Conservation (phyloP, 768 basidiomycete genomes). For the Boletus patriciae region DNA sequence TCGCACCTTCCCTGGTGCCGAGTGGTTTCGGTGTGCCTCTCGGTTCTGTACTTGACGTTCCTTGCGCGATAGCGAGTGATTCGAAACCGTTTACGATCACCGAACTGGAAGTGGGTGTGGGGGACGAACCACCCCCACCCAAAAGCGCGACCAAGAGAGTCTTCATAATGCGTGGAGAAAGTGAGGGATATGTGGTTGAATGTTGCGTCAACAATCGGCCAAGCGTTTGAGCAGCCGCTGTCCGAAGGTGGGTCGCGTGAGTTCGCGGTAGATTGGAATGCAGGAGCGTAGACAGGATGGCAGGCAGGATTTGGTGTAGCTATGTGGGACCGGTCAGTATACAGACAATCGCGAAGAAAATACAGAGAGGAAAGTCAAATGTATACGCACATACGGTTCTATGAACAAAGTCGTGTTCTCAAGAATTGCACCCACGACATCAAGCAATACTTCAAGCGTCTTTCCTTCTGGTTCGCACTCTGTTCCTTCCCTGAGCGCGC, state of each 20-base stretch:
- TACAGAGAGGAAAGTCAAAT: not conserved
- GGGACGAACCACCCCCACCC: constrained; percentile 20
- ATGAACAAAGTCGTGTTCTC: constrained; percentile 89
- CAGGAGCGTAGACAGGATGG: constrained; percentile 87
- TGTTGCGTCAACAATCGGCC: constrained; percentile 79
- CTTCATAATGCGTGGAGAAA: constrained; percentile 89
- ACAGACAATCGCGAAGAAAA: not conserved
- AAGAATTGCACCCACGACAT: constrained; percentile 80
- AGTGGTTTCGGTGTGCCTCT: constrained; percentile 52
- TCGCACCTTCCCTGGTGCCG: constrained; percentile 86
- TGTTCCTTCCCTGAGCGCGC: constrained; percentile 47
- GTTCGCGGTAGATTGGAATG: constrained; percentile 79
- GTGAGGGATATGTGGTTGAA: constrained; percentile 84
- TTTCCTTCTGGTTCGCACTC: constrained; percentile 67
- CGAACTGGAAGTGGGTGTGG: constrained; percentile 12
- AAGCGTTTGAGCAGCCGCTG: constrained; percentile 79
- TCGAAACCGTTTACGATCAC: constrained; percentile 28
- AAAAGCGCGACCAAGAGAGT: constrained; percentile 87
- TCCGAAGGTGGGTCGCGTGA: constrained; percentile 70
- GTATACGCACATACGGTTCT: constrained; percentile 86
- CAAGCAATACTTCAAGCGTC: constrained; percentile 77
- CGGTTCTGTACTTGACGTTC: constrained; percentile 41
- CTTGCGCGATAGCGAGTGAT: constrained; percentile 24
- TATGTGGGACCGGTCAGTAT: constrained; percentile 31
- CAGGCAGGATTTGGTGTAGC: constrained; percentile 95